Conservation (phyloP, 371 early-diverging fungal species). For the Mucor indicus region DNA sequence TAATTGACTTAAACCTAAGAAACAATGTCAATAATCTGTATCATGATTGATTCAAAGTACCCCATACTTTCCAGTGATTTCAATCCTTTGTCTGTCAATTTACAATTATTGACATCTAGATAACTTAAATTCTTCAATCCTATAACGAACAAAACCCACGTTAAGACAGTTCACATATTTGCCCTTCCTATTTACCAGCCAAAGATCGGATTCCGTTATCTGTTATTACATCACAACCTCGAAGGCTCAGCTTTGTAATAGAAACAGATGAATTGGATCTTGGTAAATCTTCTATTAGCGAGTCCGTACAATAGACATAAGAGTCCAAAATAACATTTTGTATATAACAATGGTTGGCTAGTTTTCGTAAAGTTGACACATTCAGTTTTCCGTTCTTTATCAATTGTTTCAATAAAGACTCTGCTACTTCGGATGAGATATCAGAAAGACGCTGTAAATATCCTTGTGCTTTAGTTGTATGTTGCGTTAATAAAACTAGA, state of each 20-base stretch:
- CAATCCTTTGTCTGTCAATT: constrained; percentile 39
- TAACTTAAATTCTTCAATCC: constrained; percentile 33
- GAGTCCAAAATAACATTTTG: constrained; percentile 33
- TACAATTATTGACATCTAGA: constrained; percentile 41
- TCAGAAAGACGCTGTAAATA: constrained; percentile 11
- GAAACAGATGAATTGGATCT: constrained; percentile 27
- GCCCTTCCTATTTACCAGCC: constrained; percentile 31
- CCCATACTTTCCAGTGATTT: constrained; percentile 25
- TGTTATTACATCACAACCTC: constrained; percentile 43
- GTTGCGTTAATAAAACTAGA: constrained; percentile 25
- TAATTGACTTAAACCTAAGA: constrained; percentile 22
- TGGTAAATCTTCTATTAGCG: constrained; percentile 29
- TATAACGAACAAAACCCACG: not conserved
- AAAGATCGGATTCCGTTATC: constrained; percentile 32
- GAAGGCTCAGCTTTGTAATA: constrained; percentile 23
- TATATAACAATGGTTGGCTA: constrained; percentile 30
- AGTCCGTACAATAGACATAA: constrained; percentile 40
- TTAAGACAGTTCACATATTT: not conserved
- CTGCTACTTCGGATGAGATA: constrained; percentile 28
- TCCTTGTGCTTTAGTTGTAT: constrained; percentile 8
- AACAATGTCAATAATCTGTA: not conserved
- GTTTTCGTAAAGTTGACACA: constrained; percentile 17
- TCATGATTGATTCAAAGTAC: not conserved
- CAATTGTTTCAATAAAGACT: constrained; percentile 19
- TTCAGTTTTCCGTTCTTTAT: constrained; percentile 26